These are phyloP conservation scores for Pelargonium citronellum DNA, from an alignment of 441 rosid genomes.

Conservation along the genomic window DNA sequence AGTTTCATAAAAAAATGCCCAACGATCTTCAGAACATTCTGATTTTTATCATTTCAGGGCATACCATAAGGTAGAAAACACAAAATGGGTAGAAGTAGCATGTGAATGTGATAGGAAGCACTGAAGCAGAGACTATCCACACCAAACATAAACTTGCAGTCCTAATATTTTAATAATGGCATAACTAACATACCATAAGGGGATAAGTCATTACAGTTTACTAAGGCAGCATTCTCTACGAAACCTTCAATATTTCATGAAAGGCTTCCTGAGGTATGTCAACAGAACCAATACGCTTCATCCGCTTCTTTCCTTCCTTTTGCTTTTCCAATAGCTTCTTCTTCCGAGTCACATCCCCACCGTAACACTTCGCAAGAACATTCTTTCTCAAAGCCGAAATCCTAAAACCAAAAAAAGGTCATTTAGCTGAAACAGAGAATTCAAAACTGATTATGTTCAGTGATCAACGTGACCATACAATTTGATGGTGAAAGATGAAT, in stretches of 20 bases:
- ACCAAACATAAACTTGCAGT: no score
- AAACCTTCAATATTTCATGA: constrained; percentile 78
- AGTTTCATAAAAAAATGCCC: no score
- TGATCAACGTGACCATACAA: not conserved
- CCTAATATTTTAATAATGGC: not conserved
- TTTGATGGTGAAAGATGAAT: no score
- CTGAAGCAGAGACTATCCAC: no score
- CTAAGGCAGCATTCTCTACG: constrained; percentile 29
- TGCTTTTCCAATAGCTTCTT: constrained; percentile 90
- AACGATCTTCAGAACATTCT: no score
- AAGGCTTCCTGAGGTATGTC: constrained; percentile 98
- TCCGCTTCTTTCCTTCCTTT: constrained; percentile 94
- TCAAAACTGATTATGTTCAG: not conserved
- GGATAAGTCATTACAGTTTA: constrained; percentile 3
- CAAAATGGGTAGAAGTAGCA: not conserved
- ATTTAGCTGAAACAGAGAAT: constrained; percentile 10
- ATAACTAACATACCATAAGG: not conserved
- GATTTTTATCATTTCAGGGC: no score
- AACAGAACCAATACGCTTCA: constrained; percentile 96
- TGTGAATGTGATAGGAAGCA: not conserved
- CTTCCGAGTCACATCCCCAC: constrained; percentile 88
- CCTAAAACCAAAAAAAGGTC: constrained; percentile 28
- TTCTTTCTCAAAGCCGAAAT: constrained; percentile 91
- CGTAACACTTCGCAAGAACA: constrained; percentile 95
- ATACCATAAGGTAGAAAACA: no score